Base-by-base conservation (phyloP, 179 eudicot species). In the Corrigiola litoralis region DNA sequence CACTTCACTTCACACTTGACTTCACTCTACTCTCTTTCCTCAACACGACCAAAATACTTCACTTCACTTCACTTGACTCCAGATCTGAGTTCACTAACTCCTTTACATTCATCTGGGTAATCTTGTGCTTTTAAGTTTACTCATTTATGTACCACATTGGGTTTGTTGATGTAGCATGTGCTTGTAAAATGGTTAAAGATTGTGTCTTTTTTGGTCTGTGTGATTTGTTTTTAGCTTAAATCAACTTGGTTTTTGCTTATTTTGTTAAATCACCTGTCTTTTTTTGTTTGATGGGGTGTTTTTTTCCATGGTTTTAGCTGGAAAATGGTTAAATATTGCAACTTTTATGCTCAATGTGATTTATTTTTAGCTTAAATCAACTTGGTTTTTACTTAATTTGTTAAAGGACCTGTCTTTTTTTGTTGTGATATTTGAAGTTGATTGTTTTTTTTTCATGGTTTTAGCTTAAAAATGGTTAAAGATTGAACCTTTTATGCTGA, bases 1-100 rank as follows among this genome's bases (percentile, higher is more conserved):
- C 44, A 20, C 42, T 18, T 49, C 53, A 57, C 66, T 50, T 58
- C 49, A 52, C 50, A 24, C 38, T 64, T 21, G 33, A 11, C 57
- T 27, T 46, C 21, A 38, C 42, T 20, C 48, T 13, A 29, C 52
- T 29, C 50, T 37, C 27, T n/a, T 29, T 54, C 67, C 50, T 46
- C 51, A 57, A 46, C 31, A 27, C 46, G 58, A 65, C 67, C 75
- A 69, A 58, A 58, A 65, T 61, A 33, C 64, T 57, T 61, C 73
- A 70, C 57, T 62, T 63, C 68, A 62, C 61, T 18, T 41, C 56
- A 42, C 61, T 5, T 38, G 23, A 48, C 33, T 49, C 65, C 40
- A n/a, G 34, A 55, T 49, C 56, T 33, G 45, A 68, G 63, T 20
- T n/a, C 59, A 44, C 51, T 38, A 32, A 33, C 16, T 8, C 51